These are phyloP conservation scores for Raddia guianensis DNA, from an alignment of 176 grass and related monocot genomes.

Conservation along the genomic window DNA sequence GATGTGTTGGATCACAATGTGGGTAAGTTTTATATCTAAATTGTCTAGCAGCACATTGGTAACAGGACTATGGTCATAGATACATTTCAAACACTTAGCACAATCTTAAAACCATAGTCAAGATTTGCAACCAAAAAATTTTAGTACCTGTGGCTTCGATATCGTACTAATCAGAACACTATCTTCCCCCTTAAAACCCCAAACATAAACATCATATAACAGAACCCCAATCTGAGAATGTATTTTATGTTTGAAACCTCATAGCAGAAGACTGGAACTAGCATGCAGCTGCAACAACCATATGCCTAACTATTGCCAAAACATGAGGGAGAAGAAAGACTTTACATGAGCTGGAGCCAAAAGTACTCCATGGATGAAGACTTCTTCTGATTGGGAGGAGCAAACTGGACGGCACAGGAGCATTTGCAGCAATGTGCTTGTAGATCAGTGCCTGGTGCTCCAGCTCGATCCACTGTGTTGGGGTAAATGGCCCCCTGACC, in stretches of 20 bases:
- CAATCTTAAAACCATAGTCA: constrained; percentile 17
- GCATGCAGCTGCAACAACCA: constrained; percentile 4
- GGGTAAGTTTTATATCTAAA: not conserved
- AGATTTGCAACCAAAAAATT: not conserved
- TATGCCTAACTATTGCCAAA: not conserved
- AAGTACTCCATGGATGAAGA: constrained; percentile 51
- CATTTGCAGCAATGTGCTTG: constrained; percentile 78
- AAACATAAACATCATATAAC: not conserved
- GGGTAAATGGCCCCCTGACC: constrained; percentile 84
- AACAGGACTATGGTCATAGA: not conserved
- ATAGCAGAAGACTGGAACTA: constrained; percentile 4
- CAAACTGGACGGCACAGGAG: constrained; percentile 68
- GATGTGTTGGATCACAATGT: not conserved
- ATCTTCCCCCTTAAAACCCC: not conserved
- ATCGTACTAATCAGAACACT: not conserved
- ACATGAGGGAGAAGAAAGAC: not conserved
- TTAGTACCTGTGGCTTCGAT: not conserved
- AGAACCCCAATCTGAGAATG: not conserved
- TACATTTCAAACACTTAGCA: not conserved
- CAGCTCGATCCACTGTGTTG: constrained; percentile 94
- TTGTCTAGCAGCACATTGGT: not conserved
- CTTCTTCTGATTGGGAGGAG: constrained; percentile 77
- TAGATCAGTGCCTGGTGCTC: constrained; percentile 95
- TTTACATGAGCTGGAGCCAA: constrained; percentile 60
- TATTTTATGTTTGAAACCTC: not conserved